These are phyloP conservation scores for Extremus antarcticus DNA, from an alignment of 495 filamentous ascomycete genomes.

Conservation along the genomic window DNA sequence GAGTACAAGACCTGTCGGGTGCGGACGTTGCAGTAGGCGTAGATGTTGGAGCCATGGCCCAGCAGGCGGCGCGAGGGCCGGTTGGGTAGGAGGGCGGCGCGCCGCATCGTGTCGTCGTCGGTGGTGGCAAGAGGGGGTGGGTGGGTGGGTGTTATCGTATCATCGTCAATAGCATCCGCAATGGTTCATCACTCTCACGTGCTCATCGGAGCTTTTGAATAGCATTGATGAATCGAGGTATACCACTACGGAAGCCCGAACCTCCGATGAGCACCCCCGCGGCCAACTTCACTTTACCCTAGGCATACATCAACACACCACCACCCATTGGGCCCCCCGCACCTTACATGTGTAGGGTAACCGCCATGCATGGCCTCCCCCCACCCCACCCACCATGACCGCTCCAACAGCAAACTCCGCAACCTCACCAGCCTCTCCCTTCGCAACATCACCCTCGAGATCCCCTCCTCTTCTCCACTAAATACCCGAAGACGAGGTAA, in stretches of 20 bases:
- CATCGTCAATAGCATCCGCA: neutral
- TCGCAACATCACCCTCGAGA: constrained; percentile 65
- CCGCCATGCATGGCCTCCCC: neutral
- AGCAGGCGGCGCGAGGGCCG: neutral
- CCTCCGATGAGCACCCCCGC: neutral
- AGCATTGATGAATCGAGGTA: neutral
- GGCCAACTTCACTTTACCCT: neutral
- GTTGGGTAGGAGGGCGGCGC: neutral
- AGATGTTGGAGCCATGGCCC: constrained; percentile 58
- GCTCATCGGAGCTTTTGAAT: no score
- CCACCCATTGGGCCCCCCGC: neutral
- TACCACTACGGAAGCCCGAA: neutral
- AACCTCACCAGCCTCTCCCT: constrained; percentile 80
- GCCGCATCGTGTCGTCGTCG: neutral
- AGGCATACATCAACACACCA: neutral
- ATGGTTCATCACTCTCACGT: no score
- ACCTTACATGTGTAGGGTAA: neutral
- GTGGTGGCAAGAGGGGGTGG: no score
- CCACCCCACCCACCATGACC: neutral
- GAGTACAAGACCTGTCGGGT: constrained; percentile 81
- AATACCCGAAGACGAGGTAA: constrained; percentile 46
- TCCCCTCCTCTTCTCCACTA: constrained; percentile 22
- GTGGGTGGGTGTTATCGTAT: neutral
- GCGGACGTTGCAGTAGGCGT: constrained; percentile 66
- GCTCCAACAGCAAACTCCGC: constrained; percentile 51